Evolutionary conservation across 805 yeast species (phyloP), one percentile per base, ranked within the genome.

Genomic region (Tetrapisispora namnaoensis): DNA sequence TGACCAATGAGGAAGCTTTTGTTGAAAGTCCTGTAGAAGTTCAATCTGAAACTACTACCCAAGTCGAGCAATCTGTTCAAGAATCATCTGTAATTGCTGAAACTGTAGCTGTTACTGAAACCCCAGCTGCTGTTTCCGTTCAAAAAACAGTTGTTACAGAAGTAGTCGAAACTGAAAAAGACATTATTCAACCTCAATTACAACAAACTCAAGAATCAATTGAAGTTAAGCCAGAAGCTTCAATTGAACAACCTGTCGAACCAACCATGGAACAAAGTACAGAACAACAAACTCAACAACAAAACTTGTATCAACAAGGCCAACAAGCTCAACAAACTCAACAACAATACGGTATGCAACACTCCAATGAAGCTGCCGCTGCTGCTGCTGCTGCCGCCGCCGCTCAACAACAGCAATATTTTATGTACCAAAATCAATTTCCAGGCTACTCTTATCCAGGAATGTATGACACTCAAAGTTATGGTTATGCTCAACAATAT

Each of bases 361-460:
- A 57, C 39, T 58, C 55, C 39, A 55, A 53, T 21, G 68, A 60
- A 48, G 53, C 50, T 34, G 46, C 49, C 18, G 46, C 53, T 46
- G 47, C 57, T 44, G 45, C 63, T 50, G 55, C 56, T 36, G 54
- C 56, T n/a, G 58, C 59, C 44, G 61, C 62, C 17, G 57, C 56
- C 18, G 61, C 59, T 45, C 62, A 63, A 35, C 65, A 60, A 47
- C 68, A 62, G 47, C 69, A 65, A 53, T 65, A 64, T 48, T 65
- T 63, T 50, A 62, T 63, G 67, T 64, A 65, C 48, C 69, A 65
- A 53, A 61, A 60, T 48, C 69, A 65, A 51, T 65, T 62, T 54
- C 68, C 68, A 43, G 69, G 68, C 39, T 65, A 63, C 51, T 59
- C 65, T 36, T 64, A 65, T 50, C 69, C 69, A 40, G 68, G 66